phyloP scores from a whole-genome alignment of 2,329 filamentous ascomycete species.

The Aspergillus awamori region DNA sequence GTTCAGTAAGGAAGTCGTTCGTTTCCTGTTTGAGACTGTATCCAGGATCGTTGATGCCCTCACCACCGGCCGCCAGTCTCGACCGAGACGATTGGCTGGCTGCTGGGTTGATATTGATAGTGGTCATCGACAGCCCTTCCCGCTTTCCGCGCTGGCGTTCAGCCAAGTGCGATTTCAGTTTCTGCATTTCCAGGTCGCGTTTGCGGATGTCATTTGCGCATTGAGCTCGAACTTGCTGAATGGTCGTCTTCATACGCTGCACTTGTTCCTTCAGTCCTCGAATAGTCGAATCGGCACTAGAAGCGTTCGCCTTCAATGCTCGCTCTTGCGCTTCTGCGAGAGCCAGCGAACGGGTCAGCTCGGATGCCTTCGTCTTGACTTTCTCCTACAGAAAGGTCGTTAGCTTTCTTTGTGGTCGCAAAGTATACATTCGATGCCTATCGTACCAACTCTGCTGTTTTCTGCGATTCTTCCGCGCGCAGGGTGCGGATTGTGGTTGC shows the following conservation, averaged over 20 bases:
- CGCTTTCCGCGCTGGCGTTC: conserved; percentile 64
- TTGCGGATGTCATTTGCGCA: conserved; percentile 91
- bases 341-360: conserved; percentile 60
- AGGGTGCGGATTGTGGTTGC: conserved; percentile 76
- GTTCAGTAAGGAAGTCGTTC: conserved; percentile 82
- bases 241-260: conserved; percentile 72
- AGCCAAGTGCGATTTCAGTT: conserved; percentile 81
- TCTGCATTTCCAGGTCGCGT: conserved; percentile 84
- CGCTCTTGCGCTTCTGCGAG: conserved; percentile 71
- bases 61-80: conserved; percentile 34
- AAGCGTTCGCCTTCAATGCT: conserved; percentile 68
- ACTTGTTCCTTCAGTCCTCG: conserved; percentile 84
- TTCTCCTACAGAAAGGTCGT: conserved; percentile 47
- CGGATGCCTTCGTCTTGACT: conserved; percentile 57
- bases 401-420: conserved; percentile 8
- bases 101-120: conserved; percentile 49
- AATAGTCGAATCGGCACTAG: conserved; percentile 72
- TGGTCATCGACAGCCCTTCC: conserved; percentile 57
- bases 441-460: conserved; percentile 68
- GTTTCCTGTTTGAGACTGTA: conserved; percentile 83
- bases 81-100: conserved; percentile 37
- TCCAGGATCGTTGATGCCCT: conserved; percentile 56
- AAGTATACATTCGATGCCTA: no score
- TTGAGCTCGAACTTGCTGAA: conserved; percentile 80
- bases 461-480: conserved; percentile 73